phyloP scores from a whole-genome alignment of 129 eudicot species.

The Ambrosia artemisiifolia region DNA sequence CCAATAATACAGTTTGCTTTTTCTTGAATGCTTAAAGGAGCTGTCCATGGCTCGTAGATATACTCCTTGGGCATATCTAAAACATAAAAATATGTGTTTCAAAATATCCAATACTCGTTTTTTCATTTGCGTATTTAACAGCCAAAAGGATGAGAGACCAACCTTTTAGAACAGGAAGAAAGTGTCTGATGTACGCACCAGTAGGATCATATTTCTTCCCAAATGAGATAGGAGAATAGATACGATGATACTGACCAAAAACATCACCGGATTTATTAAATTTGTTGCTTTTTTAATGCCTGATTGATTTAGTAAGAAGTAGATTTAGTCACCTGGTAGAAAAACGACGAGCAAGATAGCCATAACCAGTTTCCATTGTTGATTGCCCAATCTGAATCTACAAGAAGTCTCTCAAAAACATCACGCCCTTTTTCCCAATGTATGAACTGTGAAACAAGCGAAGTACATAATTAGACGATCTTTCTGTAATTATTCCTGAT shows the following conservation, averaged over 20 bases:
- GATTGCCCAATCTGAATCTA: slow-evolving; percentile 88
- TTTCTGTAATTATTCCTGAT: too few relatives aligned
- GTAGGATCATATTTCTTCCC: slow-evolving; percentile 88
- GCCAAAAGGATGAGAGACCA: not conserved
- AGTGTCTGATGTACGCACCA: slow-evolving; percentile 73
- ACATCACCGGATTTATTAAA: not conserved
- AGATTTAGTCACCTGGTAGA: slow-evolving; percentile 61
- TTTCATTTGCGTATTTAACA: not conserved
- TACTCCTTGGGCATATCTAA: slow-evolving; percentile 87
- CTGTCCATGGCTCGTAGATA: slow-evolving; percentile 93
- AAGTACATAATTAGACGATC: not conserved
- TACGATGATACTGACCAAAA: slow-evolving; percentile 59
- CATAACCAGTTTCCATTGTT: slow-evolving; percentile 90
- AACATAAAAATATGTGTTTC: not conserved
- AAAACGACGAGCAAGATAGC: slow-evolving; percentile 89
- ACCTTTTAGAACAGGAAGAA: slow-evolving; percentile 87
- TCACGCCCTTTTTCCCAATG: slow-evolving; percentile 97
- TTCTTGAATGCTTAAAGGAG: slow-evolving; percentile 68
- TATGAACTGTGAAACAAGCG: slow-evolving; percentile 46
- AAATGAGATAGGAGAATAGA: slow-evolving; percentile 81
- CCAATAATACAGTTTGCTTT: slow-evolving; percentile 89
- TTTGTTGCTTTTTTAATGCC: not conserved
- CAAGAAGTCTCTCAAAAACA: slow-evolving; percentile 80
- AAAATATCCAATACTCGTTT: not conserved
- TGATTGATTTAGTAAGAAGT: not conserved